A percentile compares a stretch with the other conserved stretches of the same genome.
Evolutionary conservation across 495 filamentous ascomycete genomes (phyloP).

Genomic region (Apiosordaria backusii): DNA sequence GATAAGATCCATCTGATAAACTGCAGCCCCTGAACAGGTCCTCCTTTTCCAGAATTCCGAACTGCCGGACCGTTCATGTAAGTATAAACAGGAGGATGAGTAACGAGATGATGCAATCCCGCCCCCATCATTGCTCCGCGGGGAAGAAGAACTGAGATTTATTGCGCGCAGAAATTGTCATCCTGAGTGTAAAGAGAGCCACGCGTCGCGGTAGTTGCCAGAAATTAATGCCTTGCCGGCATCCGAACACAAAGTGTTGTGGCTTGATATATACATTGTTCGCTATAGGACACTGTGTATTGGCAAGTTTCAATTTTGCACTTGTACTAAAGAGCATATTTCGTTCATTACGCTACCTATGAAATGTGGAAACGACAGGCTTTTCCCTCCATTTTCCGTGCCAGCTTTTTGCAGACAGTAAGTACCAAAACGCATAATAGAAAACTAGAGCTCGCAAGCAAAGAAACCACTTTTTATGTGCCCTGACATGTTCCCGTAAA

Average conservation of each 20-base stretch:
- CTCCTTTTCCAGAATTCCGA: background rate
- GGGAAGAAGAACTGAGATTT: background rate
- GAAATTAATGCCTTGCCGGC: background rate
- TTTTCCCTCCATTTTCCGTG: background rate
- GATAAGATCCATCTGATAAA: slow-evolving; percentile 4
- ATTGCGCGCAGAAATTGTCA: background rate
- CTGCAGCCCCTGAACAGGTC: background rate
- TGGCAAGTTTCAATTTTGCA: no score
- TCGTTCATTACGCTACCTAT: background rate
- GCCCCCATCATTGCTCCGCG: background rate
- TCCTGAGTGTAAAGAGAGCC: background rate
- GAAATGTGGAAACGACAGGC: slow-evolving; percentile 1
- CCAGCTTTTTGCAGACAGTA: background rate
- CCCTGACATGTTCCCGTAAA: background rate
- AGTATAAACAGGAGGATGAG: background rate
- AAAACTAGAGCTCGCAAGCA: background rate
- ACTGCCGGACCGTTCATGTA: slow-evolving; percentile 3
- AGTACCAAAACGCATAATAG: background rate
- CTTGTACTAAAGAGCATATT: background rate
- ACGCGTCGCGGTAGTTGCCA: background rate
- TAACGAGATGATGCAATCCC: background rate
- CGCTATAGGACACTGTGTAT: no score
- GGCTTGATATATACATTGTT: background rate
- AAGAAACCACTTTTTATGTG: background rate
- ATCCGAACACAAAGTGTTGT: background rate